Conservation (phyloP, 139 green algal genomes). For the Picochlorum sp. region DNA sequence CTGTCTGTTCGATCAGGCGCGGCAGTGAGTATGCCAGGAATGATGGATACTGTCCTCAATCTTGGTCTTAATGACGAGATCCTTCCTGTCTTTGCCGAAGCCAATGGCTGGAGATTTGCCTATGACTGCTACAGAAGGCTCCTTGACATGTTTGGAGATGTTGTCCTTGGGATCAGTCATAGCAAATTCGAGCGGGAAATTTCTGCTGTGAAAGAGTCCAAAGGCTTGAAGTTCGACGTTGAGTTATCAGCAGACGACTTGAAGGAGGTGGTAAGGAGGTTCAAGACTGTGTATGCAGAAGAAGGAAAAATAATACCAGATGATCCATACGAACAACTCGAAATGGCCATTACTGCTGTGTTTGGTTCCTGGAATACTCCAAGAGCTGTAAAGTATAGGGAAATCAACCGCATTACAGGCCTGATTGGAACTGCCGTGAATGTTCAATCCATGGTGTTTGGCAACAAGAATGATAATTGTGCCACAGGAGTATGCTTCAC, state of each 20-base stretch:
- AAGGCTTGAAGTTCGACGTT: constrained; percentile 57
- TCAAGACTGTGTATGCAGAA: constrained; percentile 61
- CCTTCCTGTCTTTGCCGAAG: constrained; percentile 50
- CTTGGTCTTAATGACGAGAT: constrained; percentile 77
- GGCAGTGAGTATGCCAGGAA: constrained; percentile 56
- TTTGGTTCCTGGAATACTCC: constrained; percentile 71
- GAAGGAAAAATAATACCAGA: constrained; percentile 48
- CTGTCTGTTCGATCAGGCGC: constrained; percentile 80
- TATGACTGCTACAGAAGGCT: constrained; percentile 78
- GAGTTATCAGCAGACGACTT: constrained; percentile 68
- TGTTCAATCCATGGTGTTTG: constrained; percentile 86
- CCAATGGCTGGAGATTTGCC: constrained; percentile 58
- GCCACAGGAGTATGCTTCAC: constrained; percentile 86
- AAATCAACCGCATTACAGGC: constrained; percentile 78
- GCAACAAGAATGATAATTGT: constrained; percentile 64
- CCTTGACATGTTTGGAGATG: constrained; percentile 79
- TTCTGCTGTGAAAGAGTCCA: constrained; percentile 50
- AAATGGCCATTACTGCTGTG: constrained; percentile 57
- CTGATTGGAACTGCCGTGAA: constrained; percentile 83
- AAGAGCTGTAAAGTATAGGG: constrained; percentile 77
- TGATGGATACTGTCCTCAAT: constrained; percentile 93
- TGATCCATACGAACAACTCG: constrained; percentile 69
- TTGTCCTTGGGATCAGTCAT: constrained; percentile 76
- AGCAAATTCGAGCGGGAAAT: constrained; percentile 73
- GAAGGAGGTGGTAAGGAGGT: constrained; percentile 48